Conservation (phyloP, 2,329 filamentous ascomycete genomes). For the Microdochium bolleyi region DNA sequence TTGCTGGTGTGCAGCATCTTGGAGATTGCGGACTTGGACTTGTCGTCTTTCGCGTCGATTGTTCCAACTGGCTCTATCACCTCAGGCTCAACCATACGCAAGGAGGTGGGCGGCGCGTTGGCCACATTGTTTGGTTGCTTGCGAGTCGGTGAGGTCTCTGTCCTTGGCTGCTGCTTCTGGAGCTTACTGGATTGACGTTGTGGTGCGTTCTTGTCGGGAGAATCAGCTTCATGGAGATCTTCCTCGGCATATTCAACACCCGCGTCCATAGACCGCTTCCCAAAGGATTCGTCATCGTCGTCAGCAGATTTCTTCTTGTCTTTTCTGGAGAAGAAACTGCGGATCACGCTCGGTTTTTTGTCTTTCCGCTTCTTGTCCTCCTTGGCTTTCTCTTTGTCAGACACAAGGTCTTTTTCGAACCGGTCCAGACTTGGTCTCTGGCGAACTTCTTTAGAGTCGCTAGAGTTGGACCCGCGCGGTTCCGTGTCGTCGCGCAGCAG, state of each 20-base stretch:
- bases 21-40: constrained; percentile 25
- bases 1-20: constrained; percentile 33
- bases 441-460: constrained; percentile 36
- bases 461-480: constrained; percentile 24
- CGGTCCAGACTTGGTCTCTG: constrained; percentile 62
- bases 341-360: constrained; percentile 36
- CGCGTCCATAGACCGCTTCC: constrained; percentile 55
- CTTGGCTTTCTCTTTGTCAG: constrained; percentile 60
- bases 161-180: constrained; percentile 56
- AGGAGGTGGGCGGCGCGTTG: constrained; percentile 46
- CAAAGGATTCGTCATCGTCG: constrained; percentile 52
- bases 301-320: constrained; percentile 50
- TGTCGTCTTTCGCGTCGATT: constrained; percentile 32
- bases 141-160: constrained; percentile 36
- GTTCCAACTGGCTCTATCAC: constrained; percentile 27
- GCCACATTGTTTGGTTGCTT: constrained; percentile 45
- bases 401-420: constrained; percentile 38
- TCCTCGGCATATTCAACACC: constrained; percentile 29
- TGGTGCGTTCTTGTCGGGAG: constrained; percentile 34
- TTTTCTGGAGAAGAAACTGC: constrained; percentile 55
- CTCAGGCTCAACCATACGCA: constrained; percentile 52
- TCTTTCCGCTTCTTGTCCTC: constrained; percentile 40
- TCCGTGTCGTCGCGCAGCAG: constrained; percentile 73
- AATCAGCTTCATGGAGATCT: constrained; percentile 20
- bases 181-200: constrained; percentile 60